Evolutionary conservation across 257 asterid species (phyloP).

Genomic region (Henckelia pumila): DNA sequence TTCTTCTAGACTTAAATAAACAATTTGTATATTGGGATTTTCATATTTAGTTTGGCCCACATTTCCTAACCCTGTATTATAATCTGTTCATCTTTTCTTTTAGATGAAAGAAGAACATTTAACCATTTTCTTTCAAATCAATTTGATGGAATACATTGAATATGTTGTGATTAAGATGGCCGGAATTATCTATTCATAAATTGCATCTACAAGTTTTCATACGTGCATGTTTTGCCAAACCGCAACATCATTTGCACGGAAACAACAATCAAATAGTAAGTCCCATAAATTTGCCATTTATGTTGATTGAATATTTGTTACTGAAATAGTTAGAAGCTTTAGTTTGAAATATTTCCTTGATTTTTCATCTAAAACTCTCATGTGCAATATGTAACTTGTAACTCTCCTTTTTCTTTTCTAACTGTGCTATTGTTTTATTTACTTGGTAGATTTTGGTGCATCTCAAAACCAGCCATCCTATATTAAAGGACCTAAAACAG

Average conservation of each 20-base stretch:
- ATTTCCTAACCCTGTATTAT: too few species aligned
- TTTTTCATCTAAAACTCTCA: background rate
- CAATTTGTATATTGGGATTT: too few species aligned
- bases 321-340: background rate
- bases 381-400: background rate
- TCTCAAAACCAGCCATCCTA: slow-evolving; percentile 37
- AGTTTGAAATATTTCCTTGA: background rate
- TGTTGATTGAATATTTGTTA: background rate
- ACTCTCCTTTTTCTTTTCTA: slow-evolving; percentile 1
- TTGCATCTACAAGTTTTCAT: background rate
- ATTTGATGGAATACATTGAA: background rate
- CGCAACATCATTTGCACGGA: background rate
- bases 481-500: slow-evolving; percentile 51
- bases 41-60: too few species aligned
- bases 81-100: background rate
- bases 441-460: slow-evolving; percentile 42
- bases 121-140: background rate
- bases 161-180: background rate
- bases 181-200: too few species aligned
- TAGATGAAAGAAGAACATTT: background rate
- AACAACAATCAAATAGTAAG: background rate
- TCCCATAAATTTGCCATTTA: background rate
- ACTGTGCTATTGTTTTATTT: slow-evolving; percentile 5
- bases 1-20: too few species aligned
- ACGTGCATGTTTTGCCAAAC: background rate